Conservation (phyloP, 495 filamentous ascomycete genomes). For the Jackrogersella minutella region DNA sequence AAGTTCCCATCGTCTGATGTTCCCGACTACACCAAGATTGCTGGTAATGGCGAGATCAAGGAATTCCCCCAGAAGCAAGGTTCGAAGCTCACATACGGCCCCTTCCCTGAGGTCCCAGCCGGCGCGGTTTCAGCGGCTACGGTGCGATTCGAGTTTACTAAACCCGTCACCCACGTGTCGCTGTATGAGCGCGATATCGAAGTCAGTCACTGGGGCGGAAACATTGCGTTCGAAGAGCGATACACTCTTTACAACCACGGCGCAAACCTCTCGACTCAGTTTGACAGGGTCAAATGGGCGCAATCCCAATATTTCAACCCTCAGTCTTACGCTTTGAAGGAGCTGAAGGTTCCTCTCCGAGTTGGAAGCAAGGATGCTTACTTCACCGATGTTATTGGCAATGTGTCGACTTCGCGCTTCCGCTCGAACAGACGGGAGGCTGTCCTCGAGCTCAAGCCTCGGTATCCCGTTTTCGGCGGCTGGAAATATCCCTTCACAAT, state of each 20-base stretch:
- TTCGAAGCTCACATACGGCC: conserved; percentile 88
- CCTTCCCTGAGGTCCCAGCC: conserved; percentile 79
- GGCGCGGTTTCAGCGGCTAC: conserved; percentile 73
- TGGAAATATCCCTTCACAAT: conserved; percentile 98
- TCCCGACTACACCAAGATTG: conserved; percentile 82
- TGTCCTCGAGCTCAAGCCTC: conserved; percentile 85
- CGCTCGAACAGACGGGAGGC: conserved; percentile 80
- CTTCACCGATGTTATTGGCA: conserved; percentile 96
- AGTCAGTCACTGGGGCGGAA: conserved; percentile 97
- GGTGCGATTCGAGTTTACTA: conserved; percentile 95
- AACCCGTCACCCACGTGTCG: conserved; percentile 79
- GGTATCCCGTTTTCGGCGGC: conserved; percentile 92
- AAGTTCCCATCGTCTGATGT: conserved; percentile 82
- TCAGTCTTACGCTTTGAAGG: conserved; percentile 77
- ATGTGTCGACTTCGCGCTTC: conserved; percentile 93
- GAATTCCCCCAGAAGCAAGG: conserved; percentile 85
- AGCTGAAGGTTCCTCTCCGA: conserved; percentile 79
- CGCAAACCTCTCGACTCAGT: conserved; percentile 82
- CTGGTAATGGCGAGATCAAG: conserved; percentile 64
- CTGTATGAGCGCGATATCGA: conserved; percentile 88
- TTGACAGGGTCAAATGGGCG: conserved; percentile 86
- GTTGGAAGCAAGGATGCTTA: conserved; percentile 84
- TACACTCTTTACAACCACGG: conserved; percentile 89
- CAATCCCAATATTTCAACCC: conserved; percentile 79
- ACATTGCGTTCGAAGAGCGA: conserved; percentile 91